Evolutionary conservation across 352 stramenopile species (phyloP).

Genomic region (Saprolegnia diclina): DNA sequence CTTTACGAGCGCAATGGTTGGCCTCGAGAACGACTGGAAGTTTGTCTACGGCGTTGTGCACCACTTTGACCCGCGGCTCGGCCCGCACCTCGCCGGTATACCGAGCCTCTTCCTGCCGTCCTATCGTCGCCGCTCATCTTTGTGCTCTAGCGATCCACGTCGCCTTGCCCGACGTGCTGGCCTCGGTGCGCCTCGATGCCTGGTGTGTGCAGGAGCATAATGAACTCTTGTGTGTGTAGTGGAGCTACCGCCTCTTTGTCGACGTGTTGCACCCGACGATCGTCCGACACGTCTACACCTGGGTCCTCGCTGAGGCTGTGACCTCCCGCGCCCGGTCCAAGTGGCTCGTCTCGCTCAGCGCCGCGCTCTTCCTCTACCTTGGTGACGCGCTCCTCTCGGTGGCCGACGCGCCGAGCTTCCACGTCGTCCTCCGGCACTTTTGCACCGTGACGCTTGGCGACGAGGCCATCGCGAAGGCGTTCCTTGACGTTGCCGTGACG

Average conservation of each 20-base stretch:
- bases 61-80: background rate
- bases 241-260: slow-evolving; percentile 8
- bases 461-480: background rate
- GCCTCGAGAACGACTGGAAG: slow-evolving; percentile 17
- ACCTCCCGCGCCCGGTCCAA: background rate
- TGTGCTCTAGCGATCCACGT: background rate
- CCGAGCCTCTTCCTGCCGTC: too few species aligned
- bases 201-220: background rate
- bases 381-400: background rate
- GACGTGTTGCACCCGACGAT: background rate
- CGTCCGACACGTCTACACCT: slow-evolving; percentile 13
- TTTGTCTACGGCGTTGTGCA: background rate
- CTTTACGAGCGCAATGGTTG: slow-evolving; percentile 2
- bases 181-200: background rate
- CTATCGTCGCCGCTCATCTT: background rate
- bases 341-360: background rate
- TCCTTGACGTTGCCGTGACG: background rate
- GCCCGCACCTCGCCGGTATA: slow-evolving; percentile 7
- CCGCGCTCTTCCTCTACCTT: slow-evolving; percentile 4
- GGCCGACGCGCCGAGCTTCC: background rate
- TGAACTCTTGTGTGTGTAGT: background rate
- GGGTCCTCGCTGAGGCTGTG: background rate
- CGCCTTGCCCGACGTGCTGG: background rate
- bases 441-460: background rate
- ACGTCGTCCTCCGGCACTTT: slow-evolving; percentile 4